Conservation (phyloP, 2,329 filamentous ascomycete species). For the Xylaria multiplex region DNA sequence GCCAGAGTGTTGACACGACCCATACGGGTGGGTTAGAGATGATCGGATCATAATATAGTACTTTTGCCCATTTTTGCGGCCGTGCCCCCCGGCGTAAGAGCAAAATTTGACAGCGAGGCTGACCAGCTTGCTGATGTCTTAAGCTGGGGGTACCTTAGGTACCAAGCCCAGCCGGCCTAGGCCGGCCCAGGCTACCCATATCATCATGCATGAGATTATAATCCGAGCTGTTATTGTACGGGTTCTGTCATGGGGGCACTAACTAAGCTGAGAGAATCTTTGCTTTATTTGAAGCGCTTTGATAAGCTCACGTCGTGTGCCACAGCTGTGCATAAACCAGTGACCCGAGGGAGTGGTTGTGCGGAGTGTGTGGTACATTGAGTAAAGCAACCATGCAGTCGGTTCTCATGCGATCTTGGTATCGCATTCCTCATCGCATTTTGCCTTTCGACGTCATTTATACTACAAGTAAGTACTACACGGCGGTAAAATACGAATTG, state of each 20-base stretch:
- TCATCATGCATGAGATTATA: constrained; percentile 25
- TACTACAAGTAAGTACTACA: background rate
- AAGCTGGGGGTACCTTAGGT: background rate
- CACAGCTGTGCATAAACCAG: constrained; percentile 29
- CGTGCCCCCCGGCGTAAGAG: constrained; percentile 21
- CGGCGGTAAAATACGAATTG: background rate
- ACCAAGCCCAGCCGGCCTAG: constrained; percentile 6
- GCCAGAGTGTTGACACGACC: background rate
- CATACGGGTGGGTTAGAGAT: background rate
- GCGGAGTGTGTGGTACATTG: constrained; percentile 4
- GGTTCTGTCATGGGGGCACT: constrained; percentile 7
- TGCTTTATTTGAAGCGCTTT: background rate
- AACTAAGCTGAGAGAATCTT: constrained; percentile 7
- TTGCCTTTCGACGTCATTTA: constrained; percentile 11
- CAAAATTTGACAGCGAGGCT: constrained; percentile 8
- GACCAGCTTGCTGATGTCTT: constrained; percentile 7
- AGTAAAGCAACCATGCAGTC: background rate
- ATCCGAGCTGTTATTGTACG: constrained; percentile 18
- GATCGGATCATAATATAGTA: background rate
- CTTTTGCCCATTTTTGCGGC: constrained; percentile 17
- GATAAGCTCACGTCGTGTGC: constrained; percentile 5
- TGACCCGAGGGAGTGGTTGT: constrained; percentile 32
- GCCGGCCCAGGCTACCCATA: background rate
- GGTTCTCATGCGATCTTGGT: background rate
- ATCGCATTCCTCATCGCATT: constrained; percentile 20